These are phyloP conservation scores for Pyrus communis DNA, from an alignment of 306 rosid genomes.

Conservation along the genomic window DNA sequence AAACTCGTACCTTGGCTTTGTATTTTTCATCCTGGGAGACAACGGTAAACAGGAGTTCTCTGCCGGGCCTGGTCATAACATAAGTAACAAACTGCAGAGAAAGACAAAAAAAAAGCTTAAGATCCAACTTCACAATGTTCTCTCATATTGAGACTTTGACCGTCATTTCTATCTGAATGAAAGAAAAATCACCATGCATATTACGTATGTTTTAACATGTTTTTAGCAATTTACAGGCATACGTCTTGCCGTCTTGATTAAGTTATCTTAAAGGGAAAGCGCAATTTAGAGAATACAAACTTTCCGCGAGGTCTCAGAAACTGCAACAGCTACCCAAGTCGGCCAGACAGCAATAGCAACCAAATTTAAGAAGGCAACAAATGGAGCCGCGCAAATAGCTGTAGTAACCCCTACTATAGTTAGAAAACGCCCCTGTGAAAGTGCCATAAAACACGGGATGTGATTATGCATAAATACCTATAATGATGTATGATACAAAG, in stretches of 20 bases:
- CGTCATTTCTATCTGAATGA: not conserved
- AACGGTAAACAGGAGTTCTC: conserved; percentile 89
- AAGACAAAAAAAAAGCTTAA: conserved; percentile 9
- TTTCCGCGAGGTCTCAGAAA: conserved; percentile 86
- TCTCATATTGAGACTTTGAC: not conserved
- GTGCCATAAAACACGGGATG: not conserved
- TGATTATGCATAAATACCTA: not conserved
- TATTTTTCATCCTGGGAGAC: conserved; percentile 96
- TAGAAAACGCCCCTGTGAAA: conserved; percentile 78
- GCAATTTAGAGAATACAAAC: conserved; percentile 26
- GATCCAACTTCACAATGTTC: not conserved
- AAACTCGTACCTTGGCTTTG: conserved; percentile 74
- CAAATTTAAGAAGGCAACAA: conserved; percentile 68
- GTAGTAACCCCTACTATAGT: conserved; percentile 80
- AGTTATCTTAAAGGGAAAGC: conserved; percentile 7
- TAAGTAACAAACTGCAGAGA: conserved; percentile 72
- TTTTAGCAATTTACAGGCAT: not conserved
- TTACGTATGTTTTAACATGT: not conserved
- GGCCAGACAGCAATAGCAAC: conserved; percentile 83
- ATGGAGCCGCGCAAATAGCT: conserved; percentile 81
- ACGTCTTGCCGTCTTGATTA: not conserved
- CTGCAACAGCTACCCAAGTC: conserved; percentile 68
- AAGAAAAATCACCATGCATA: not conserved
- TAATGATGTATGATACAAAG: not conserved
- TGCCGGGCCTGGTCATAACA: conserved; percentile 90